A percentile compares a stretch with the other conserved stretches of the same genome.
Conservation (phyloP, 192 early-diverging fungal species). For the Chytriomyces confervae region DNA sequence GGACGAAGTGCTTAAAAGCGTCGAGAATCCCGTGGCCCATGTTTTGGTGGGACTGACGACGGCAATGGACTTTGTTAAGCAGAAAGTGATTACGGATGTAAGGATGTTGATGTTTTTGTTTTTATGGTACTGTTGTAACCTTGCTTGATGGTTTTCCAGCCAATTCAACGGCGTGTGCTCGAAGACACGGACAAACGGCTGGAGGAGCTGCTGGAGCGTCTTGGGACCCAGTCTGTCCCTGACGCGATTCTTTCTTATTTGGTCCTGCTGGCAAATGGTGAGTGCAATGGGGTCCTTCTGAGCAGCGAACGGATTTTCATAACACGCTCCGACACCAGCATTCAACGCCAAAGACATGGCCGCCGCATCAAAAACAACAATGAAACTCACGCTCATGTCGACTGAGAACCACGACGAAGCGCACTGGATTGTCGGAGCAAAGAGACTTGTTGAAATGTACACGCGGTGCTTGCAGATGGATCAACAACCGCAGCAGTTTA, state of each 20-base stretch:
- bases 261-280: slow-evolving; percentile 31
- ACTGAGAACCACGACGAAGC: slow-evolving; percentile 49
- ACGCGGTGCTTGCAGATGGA: background rate
- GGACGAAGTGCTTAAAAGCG: slow-evolving; percentile 34
- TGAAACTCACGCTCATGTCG: slow-evolving; percentile 43
- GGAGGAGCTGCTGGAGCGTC: slow-evolving; percentile 51
- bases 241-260: slow-evolving; percentile 35
- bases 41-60: slow-evolving; percentile 33
- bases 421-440: slow-evolving; percentile 54
- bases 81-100: slow-evolving; percentile 29
- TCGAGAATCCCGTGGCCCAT: slow-evolving; percentile 35
- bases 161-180: slow-evolving; percentile 43
- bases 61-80: slow-evolving; percentile 46
- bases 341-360: slow-evolving; percentile 42
- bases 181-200: slow-evolving; percentile 57
- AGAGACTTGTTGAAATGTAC: slow-evolving; percentile 54
- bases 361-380: slow-evolving; percentile 32
- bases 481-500: background rate
- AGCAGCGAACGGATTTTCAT: background rate
- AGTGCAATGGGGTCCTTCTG: background rate
- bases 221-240: slow-evolving; percentile 35
- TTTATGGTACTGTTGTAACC: background rate
- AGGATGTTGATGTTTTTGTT: slow-evolving; percentile 10
- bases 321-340: slow-evolving; percentile 16
- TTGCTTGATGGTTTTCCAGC: slow-evolving; percentile 11